Evolutionary conservation across 1,139 yeast species (phyloP).

Genomic region (Blastobotrys niveus): DNA sequence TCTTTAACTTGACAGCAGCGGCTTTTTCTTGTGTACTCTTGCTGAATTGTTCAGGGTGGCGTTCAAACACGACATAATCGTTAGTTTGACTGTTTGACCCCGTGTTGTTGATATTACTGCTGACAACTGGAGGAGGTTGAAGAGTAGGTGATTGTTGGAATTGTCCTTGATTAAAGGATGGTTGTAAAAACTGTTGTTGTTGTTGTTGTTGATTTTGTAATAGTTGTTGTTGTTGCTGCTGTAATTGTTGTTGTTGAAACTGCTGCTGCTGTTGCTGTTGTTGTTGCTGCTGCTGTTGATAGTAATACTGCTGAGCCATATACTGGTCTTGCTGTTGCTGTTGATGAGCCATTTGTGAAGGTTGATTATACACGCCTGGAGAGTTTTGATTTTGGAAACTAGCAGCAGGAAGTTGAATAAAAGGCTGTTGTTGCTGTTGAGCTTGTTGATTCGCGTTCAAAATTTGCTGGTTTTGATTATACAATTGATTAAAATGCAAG

Average conservation of each 20-base stretch:
- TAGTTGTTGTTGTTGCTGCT: conserved; percentile 15
- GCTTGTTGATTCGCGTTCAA: conserved; percentile 12
- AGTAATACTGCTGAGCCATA: conserved; percentile 7
- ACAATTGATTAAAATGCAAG: conserved; percentile 7
- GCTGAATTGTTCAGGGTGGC: conserved; percentile 72
- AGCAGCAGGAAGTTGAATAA: conserved; percentile 12
- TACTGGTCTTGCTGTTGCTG: conserved; percentile 9
- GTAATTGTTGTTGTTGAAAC: conserved; percentile 8
- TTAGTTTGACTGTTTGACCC: conserved; percentile 15
- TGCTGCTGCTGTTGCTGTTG: conserved; percentile 13
- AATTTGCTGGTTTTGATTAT: conserved; percentile 6
- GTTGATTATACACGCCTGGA: conserved; percentile 10
- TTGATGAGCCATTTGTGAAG: conserved; percentile 14
- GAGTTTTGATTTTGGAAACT: conserved; percentile 17
- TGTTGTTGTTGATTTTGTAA: conserved; percentile 9
- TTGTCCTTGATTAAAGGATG: conserved; percentile 1
- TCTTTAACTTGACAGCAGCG: conserved; percentile 54
- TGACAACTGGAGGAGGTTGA: conserved; percentile 19
- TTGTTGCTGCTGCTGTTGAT: conserved; percentile 13
- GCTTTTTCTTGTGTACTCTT: conserved; percentile 57
- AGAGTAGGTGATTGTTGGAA: conserved; percentile 13
- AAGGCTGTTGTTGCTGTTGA: conserved; percentile 15
- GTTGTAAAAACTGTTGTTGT: conserved; percentile 2
- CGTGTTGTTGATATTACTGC: conserved; percentile 16
- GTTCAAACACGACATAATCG: conserved; percentile 65